Base-by-base conservation (phyloP, 2,329 filamentous ascomycete species). In the Ophiostoma triangulosporum region DNA sequence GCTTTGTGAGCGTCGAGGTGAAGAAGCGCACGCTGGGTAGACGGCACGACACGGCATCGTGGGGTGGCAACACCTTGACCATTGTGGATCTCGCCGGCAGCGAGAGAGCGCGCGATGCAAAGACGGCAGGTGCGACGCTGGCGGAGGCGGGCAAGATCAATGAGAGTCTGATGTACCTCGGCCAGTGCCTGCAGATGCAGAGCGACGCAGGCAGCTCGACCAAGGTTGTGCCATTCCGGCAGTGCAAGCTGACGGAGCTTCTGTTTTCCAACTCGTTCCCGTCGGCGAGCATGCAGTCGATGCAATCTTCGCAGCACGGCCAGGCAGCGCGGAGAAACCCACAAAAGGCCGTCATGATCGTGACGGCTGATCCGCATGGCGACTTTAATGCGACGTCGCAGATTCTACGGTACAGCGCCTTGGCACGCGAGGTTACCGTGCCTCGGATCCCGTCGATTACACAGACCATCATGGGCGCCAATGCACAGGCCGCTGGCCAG, bases 91-190 rank as follows among this genome's bases (percentile, higher is more conserved):
- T 97, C 51, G 91, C 91, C 17, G 91, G 90, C 14, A 97, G 93
- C 57, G 93, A 98, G 69, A 82, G 93, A 56, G 91, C 91, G 15
- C 79, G 90, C 56, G 89, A 93, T 58, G 90, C 93, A 26, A 96
- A 96, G 73, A 97, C 93, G 0, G 86, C 89, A 0, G 93, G 93
- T 12, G 83, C 88, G 4, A 96, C 91, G 0, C 77, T 98, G 14
- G 91, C 86, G 0, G 93, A 98, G 70, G 93, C 91, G 33, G 93
- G 93, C 52, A 97, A 97, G 70, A 98, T 98, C 66, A 98, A 98
- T 64, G 90, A 96, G 68, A 95, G 88, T 64, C 72, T 98, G 64
- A 98, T 98, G 93, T 97, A 96, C 65, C 77, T 98, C 1, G 93
- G 93, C 0, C 93, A 97, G 64, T 98, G 93, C 65, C 77, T 98